phyloP scores from a whole-genome alignment of 176 grass and related monocot genomes.

The Oryza rufipogon region DNA sequence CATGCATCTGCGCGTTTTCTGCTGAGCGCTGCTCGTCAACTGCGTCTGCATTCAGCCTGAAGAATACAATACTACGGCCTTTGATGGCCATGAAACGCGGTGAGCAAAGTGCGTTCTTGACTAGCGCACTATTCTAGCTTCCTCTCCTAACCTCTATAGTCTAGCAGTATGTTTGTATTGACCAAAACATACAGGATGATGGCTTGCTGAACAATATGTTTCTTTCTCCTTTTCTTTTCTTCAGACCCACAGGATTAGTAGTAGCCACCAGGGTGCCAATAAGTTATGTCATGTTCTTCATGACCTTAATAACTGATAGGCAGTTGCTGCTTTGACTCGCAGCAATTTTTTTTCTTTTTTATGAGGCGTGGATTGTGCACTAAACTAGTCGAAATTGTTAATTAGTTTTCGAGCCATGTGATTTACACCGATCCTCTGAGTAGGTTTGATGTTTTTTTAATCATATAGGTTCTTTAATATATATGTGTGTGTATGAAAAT shows the following conservation, averaged over 20 bases:
- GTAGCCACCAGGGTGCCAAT: background rate
- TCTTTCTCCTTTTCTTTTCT: background rate
- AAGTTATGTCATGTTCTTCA: conserved; percentile 5
- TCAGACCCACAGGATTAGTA: conserved; percentile 16
- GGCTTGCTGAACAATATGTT: background rate
- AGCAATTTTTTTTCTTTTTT: background rate
- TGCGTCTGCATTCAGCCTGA: conserved; percentile 5
- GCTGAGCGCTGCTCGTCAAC: conserved; percentile 31
- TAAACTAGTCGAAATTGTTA: conserved; percentile 1
- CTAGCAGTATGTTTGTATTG: background rate
- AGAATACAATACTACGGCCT: conserved; percentile 11
- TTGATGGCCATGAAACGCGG: conserved; percentile 47
- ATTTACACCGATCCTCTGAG: conserved; percentile 23
- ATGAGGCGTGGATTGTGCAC: conserved; percentile 17
- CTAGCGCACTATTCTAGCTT: conserved; percentile 4
- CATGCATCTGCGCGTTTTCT: conserved; percentile 39
- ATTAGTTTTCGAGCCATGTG: conserved; percentile 49
- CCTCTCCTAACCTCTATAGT: background rate
- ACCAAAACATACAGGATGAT: background rate
- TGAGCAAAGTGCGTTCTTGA: conserved; percentile 23
- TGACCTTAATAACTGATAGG: conserved; percentile 14
- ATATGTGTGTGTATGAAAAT: background rate
- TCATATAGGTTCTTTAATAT: background rate
- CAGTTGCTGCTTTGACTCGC: conserved; percentile 45
- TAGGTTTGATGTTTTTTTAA: conserved; percentile 2